Percentiles rank a stretch among this genome's conserved stretches.
phyloP scores from a whole-genome alignment of 805 yeast species.

The Sugiyamaella lignohabitans region DNA sequence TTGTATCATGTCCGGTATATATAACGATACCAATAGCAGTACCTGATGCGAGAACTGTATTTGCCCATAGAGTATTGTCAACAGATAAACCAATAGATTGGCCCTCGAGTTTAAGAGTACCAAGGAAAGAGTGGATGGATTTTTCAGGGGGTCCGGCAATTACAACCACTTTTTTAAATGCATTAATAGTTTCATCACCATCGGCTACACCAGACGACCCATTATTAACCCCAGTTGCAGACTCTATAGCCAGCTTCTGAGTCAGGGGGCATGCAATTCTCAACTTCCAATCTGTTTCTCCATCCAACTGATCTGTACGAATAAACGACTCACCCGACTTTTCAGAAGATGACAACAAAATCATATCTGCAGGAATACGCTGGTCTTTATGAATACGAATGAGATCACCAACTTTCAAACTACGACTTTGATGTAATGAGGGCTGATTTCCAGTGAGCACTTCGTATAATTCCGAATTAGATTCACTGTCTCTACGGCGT shows the following conservation, averaged over 20 bases:
- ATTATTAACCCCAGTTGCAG: no score
- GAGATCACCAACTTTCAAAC: slow-evolving; percentile 79
- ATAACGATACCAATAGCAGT: slow-evolving; percentile 80
- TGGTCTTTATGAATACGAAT: slow-evolving; percentile 71
- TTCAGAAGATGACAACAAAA: slow-evolving; percentile 77
- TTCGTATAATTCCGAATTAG: slow-evolving; percentile 76
- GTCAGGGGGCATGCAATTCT: slow-evolving; percentile 71
- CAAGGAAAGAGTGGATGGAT: slow-evolving; percentile 73
- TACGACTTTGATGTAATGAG: slow-evolving; percentile 44
- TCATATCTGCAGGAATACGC: slow-evolving; percentile 90
- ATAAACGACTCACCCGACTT: slow-evolving; percentile 80
- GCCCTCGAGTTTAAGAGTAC: slow-evolving; percentile 55
- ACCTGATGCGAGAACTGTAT: slow-evolving; percentile 93
- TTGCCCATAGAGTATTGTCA: slow-evolving; percentile 97
- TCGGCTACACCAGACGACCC: not conserved
- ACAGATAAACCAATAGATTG: slow-evolving; percentile 55
- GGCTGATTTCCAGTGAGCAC: slow-evolving; percentile 38
- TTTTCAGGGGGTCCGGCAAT: slow-evolving; percentile 77
- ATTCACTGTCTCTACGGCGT: slow-evolving; percentile 82
- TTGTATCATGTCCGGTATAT: slow-evolving; percentile 88
- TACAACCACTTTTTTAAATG: slow-evolving; percentile 42
- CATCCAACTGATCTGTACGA: slow-evolving; percentile 96
- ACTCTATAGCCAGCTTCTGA: slow-evolving; percentile 37
- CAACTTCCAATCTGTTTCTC: slow-evolving; percentile 98
- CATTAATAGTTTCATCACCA: slow-evolving; percentile 28